Base-by-base conservation (phyloP, 2,329 filamentous ascomycete genomes). In the Stemphylium vesicarium region DNA sequence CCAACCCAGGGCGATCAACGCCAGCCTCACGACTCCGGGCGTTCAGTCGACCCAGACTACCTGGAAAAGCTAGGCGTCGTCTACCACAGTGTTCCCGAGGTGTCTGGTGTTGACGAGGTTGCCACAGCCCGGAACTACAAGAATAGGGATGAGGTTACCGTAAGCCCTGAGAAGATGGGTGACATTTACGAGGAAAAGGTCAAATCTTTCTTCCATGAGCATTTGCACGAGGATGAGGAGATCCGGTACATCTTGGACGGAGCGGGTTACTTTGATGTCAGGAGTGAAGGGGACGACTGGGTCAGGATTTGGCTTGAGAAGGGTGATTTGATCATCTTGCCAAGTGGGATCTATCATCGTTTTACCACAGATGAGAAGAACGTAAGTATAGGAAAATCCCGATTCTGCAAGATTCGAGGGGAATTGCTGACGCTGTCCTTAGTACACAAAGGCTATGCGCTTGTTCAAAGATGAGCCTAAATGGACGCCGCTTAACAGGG, bases 401-500 rank as follows among this genome's bases (percentile, higher is more conserved):
- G 12, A 10, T 16, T 10, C 10, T 38, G 11, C 7, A 16, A n/a
- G 3, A 24, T 0, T 15, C 6, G 43, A 42, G 22, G 42, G 20
- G 45, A 38, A 22, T 35, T 56, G 31, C 65, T 74, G 41, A 71
- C 50, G 36, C 57, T 16, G 26, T 24, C 5, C 22, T 48, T 42
- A 97, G 93, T 97, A 94, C 72, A 91, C 96, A 64, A 91, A 96
- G 73, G 95, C 95, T 12, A 94, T 98, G 91, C 85, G 95, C 53
- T 82, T 99, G 46, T 99, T 98, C 85, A 93, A 98, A 80, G 95
- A 98, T 63, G 93, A 98, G 78, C 95, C 95, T 31, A 97, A 98
- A 79, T 99, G 95, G 95, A 98, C 92, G 32, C 90, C 95, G 12
- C 78, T 99, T 64, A 96, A 96, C 79, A 86, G 95, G 52, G 86